Evolutionary conservation across 257 asterid genomes (phyloP).

Genomic region (Solanum sparsipilum): DNA sequence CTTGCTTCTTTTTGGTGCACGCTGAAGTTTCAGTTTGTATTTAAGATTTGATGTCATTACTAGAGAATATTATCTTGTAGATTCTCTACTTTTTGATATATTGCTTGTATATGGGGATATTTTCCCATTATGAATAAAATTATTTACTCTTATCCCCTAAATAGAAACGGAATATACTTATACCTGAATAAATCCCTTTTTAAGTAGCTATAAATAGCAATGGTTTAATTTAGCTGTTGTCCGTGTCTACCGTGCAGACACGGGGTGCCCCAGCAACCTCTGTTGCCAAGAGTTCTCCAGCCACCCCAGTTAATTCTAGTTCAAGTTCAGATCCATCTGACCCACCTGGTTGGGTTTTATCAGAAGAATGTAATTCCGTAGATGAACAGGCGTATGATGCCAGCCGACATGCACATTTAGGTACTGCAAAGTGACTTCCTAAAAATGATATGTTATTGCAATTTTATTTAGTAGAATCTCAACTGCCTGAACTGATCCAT

Average conservation of each 20-base stretch:
- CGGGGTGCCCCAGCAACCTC: constrained; percentile 71
- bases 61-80: not conserved
- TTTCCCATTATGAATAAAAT: not conserved
- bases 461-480: not conserved
- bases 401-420: constrained; percentile 14
- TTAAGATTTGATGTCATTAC: not conserved
- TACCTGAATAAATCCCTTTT: not conserved
- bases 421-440: constrained; percentile 5
- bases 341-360: constrained; percentile 25
- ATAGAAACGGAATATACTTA: not conserved
- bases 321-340: constrained; percentile 26
- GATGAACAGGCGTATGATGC: constrained; percentile 16
- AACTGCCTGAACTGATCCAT: not conserved
- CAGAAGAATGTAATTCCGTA: constrained; percentile 36
- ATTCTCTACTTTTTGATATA: not conserved
- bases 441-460: not conserved
- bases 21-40: not conserved
- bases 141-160: not conserved
- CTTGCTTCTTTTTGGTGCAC: not conserved
- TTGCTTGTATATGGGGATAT: not conserved
- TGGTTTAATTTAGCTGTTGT: not conserved
- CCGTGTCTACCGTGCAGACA: constrained; percentile 18
- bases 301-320: constrained; percentile 47
- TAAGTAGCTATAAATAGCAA: not conserved
- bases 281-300: constrained; percentile 59